Conservation (phyloP, 257 asterid species). For the Thymus quinquecostatus region DNA sequence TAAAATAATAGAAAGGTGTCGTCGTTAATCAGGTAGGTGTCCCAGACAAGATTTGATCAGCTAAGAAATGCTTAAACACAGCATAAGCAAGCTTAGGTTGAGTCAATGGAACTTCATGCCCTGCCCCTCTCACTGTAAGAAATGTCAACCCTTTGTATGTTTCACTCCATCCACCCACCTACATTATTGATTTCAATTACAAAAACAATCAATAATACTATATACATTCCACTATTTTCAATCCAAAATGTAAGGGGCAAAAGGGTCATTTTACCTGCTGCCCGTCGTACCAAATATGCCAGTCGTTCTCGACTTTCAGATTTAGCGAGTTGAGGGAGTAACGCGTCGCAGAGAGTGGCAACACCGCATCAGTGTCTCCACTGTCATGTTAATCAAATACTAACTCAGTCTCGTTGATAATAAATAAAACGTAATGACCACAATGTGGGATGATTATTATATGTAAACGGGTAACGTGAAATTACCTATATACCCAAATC, state of each 20-base stretch:
- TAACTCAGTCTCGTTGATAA: neutral
- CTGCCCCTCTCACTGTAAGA: conserved; percentile 67
- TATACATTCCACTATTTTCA: too few relatives aligned
- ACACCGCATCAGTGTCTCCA: conserved; percentile 65
- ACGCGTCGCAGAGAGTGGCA: conserved; percentile 70
- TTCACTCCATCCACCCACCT: conserved; percentile 81
- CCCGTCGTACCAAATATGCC: conserved; percentile 64
- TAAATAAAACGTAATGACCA: neutral
- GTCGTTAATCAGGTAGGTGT: conserved; percentile 22
- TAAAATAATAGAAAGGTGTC: too few relatives aligned
- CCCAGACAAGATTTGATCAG: conserved; percentile 40
- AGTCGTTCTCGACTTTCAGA: conserved; percentile 37
- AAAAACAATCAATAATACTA: neutral
- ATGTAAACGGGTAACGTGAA: neutral
- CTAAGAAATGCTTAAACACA: conserved; percentile 44
- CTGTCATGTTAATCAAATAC: conserved; percentile 26
- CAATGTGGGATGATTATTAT: too few relatives aligned
- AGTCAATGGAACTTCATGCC: conserved; percentile 67
- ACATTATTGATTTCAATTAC: neutral
- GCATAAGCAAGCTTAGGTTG: conserved; percentile 54
- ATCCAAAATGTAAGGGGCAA: neutral
- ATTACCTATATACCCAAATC: conserved; percentile 72
- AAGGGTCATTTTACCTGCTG: conserved; percentile 36
- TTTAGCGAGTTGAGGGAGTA: conserved; percentile 52
- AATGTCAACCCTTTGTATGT: conserved; percentile 59